Evolutionary conservation across 257 asterid species (phyloP), one percentile per base, ranked within the genome.

Genomic region (Solanum bukasovii): DNA sequence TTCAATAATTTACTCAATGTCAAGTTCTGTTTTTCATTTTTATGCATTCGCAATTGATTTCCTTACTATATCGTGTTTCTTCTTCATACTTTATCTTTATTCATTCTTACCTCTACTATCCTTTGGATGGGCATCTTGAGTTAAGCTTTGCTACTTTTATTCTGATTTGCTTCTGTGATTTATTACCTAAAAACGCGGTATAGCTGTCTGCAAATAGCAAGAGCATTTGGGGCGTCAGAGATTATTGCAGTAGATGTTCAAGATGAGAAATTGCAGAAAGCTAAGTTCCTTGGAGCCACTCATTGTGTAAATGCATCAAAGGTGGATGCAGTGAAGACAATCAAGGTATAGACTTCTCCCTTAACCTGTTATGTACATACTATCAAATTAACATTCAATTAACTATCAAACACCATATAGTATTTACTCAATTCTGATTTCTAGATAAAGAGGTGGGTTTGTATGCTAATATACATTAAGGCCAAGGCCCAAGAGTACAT

Each of bases 191-290:
- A 88, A 89, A 90, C 8, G n/a, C 27, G 44, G 61, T 89, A 88
- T 96, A 97, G 99, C 92, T 96, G 99, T 90, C 93, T 97, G 93
- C 99, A 97, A 95, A 95, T 97, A 90, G 99, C 99, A 82, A 92
- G 94, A 89, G 99, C 99, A 88, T 97, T 96, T 92, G 99, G 99
- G 87, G 99, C 99, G 35, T 95, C 99, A 87, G 97, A 93, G 92
- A 95, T 97, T 81, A 97, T 97, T 89, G 98, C 99, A 14, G 99
- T 97, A 83, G 99, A 96, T 94, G 94, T 97, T 82, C 98, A 93
- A 87, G 99, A 97, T 85, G 99, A 96, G 88, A 97, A 97, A 91
- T 93, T 97, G 90, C 88, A 93, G 93, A 95, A 94, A 89, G 99
- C 99, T 31, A 92, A 93, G 89, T 87, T 79, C 78, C 89, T 91